Percentiles rank a stretch among this genome's conserved stretches.
Evolutionary conservation across 2,329 filamentous ascomycete species (phyloP).

Genomic region (Coniosporium uncinatum): DNA sequence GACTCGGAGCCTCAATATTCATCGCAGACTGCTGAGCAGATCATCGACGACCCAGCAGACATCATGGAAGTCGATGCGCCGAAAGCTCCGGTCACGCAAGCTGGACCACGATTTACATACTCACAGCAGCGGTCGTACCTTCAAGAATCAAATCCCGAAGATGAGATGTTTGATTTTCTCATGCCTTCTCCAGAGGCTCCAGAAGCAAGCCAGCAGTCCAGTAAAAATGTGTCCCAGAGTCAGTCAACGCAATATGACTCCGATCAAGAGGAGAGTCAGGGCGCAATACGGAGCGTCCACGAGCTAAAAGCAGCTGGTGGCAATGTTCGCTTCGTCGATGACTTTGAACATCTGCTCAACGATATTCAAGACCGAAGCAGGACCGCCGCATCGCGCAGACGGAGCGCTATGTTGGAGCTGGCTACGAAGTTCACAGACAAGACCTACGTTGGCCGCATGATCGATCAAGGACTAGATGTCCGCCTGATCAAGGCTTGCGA

Average conservation of each 20-base stretch:
- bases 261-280: slow-evolving; percentile 34
- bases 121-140: slow-evolving; percentile 53
- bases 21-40: neutral
- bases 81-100: slow-evolving; percentile 13
- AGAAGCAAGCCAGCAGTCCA: neutral
- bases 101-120: slow-evolving; percentile 48
- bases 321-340: slow-evolving; percentile 49
- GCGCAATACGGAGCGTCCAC: slow-evolving; percentile 50
- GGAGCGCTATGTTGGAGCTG: slow-evolving; percentile 50
- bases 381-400: slow-evolving; percentile 37
- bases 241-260: slow-evolving; percentile 14
- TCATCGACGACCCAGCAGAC: too few species aligned
- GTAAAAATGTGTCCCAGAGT: neutral
- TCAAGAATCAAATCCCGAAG: slow-evolving; percentile 35
- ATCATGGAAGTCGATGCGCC: slow-evolving; percentile 9
- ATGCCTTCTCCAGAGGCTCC: neutral
- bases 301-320: slow-evolving; percentile 54
- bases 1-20: neutral
- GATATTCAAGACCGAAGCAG: slow-evolving; percentile 44
- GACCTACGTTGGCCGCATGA: slow-evolving; percentile 62
- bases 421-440: slow-evolving; percentile 49
- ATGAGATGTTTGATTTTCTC: neutral
- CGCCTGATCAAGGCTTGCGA: slow-evolving; percentile 59
- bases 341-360: slow-evolving; percentile 50
- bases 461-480: slow-evolving; percentile 67